Conservation (phyloP, 176 grass and related monocot species). For the Oryza longistaminata region DNA sequence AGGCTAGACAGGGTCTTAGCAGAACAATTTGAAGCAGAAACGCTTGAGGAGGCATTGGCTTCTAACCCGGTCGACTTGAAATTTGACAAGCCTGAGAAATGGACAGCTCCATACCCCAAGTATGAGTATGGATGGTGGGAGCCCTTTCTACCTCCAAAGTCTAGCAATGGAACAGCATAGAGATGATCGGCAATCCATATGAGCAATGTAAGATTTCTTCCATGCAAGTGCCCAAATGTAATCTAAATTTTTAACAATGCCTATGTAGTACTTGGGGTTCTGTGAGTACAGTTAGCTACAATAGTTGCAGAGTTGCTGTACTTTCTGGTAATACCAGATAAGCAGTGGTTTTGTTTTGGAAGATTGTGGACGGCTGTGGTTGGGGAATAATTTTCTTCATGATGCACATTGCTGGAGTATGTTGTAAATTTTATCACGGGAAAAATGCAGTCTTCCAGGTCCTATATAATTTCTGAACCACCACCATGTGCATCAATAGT, state of each 20-base stretch:
- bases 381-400: conserved; percentile 5
- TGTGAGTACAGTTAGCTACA: conserved; percentile 45
- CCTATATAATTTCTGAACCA: conserved; percentile 4
- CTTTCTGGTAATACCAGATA: conserved; percentile 42
- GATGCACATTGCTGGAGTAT: neutral
- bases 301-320: conserved; percentile 39
- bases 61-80: conserved; percentile 69
- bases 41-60: conserved; percentile 67
- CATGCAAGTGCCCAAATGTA: conserved; percentile 44
- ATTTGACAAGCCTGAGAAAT: conserved; percentile 78
- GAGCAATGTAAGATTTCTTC: conserved; percentile 16
- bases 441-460: neutral
- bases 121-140: conserved; percentile 96
- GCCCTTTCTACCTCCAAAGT: conserved; percentile 71
- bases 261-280: conserved; percentile 39
- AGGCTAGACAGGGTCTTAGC: conserved; percentile 80
- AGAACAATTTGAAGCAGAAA: conserved; percentile 69
- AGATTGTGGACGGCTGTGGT: neutral
- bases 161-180: conserved; percentile 56
- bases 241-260: conserved; percentile 36
- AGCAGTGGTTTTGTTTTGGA: conserved; percentile 6
- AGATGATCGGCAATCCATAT: neutral
- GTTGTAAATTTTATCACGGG: neutral
- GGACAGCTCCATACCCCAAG: conserved; percentile 91
- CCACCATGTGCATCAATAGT: conserved; percentile 11